These are phyloP conservation scores for Mycena galopus DNA, from an alignment of 768 basidiomycete species.

Conservation along the genomic window DNA sequence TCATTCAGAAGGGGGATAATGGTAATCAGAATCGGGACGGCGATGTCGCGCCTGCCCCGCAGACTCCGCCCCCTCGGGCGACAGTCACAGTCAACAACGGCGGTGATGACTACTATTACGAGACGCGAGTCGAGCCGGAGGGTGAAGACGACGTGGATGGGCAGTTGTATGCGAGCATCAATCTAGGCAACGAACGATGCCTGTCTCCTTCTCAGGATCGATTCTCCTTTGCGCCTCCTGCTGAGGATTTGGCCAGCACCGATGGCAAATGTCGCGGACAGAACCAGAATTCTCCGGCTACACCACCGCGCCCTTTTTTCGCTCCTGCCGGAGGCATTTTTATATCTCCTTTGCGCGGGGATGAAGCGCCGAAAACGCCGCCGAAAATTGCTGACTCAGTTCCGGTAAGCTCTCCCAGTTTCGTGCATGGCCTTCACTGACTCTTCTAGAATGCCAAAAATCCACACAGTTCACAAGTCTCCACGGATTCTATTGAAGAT, in stretches of 20 bases:
- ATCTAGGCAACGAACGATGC: constrained; percentile 23
- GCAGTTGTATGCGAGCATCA: constrained; percentile 26
- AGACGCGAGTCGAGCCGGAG: constrained; percentile 27
- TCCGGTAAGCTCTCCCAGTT: neutral
- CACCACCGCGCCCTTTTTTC: constrained; percentile 40
- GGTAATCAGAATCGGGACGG: too few relatives aligned
- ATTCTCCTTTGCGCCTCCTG: constrained; percentile 45
- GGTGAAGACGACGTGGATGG: constrained; percentile 32
- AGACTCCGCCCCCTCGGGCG: neutral
- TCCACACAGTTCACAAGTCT: constrained; percentile 38
- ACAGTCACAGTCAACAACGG: constrained; percentile 4
- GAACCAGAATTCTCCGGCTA: neutral
- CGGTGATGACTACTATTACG: constrained; percentile 31
- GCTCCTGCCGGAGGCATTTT: constrained; percentile 54
- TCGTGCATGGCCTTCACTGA: neutral
- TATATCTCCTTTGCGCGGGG: constrained; percentile 49
- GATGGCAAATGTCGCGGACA: neutral
- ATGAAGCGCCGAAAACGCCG: constrained; percentile 13
- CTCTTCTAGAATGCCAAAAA: neutral
- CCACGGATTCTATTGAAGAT: constrained; percentile 56
- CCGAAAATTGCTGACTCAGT: neutral
- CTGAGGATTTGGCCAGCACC: constrained; percentile 22
- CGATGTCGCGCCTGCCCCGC: neutral
- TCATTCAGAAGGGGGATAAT: constrained; percentile 49
- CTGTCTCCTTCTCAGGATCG: constrained; percentile 43